These are phyloP conservation scores for Claviceps spartinae DNA, from an alignment of 2,329 filamentous ascomycete genomes.

Conservation along the genomic window DNA sequence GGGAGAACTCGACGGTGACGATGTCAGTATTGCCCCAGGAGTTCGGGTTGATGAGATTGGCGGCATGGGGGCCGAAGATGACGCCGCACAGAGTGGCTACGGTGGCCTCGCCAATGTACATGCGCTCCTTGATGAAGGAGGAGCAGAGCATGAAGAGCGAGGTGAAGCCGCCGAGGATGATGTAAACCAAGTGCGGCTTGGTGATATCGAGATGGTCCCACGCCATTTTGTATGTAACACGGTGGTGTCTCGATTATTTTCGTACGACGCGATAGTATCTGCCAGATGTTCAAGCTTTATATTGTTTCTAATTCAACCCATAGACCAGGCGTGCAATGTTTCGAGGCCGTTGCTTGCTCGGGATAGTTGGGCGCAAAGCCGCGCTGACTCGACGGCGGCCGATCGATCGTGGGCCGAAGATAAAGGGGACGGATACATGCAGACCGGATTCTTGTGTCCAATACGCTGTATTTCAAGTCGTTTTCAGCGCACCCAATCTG, in stretches of 20 bases:
- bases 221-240: constrained; percentile 37
- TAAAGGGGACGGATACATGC: constrained; percentile 7
- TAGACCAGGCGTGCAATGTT: neutral
- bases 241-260: too few relatives aligned
- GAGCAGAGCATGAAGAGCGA: constrained; percentile 97
- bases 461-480: neutral
- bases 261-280: too few relatives aligned
- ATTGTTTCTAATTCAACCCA: constrained; percentile 1
- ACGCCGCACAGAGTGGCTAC: constrained; percentile 80
- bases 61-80: constrained; percentile 77
- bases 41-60: constrained; percentile 62
- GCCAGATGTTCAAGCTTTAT: too few relatives aligned
- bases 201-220: constrained; percentile 78
- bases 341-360: constrained; percentile 1
- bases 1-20: constrained; percentile 78
- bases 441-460: neutral
- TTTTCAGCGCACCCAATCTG: too few relatives aligned
- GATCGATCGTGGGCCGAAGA: constrained; percentile 6
- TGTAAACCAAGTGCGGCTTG: constrained; percentile 92
- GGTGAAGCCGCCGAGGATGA: constrained; percentile 95
- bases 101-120: constrained; percentile 97
- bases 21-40: constrained; percentile 76
- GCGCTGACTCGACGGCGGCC: constrained; percentile 5
- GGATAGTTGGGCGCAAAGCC: neutral
- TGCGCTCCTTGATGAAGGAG: constrained; percentile 91